phyloP scores from a whole-genome alignment of 1,284 basidiomycete genomes.

The Cryptococcus sp. region DNA sequence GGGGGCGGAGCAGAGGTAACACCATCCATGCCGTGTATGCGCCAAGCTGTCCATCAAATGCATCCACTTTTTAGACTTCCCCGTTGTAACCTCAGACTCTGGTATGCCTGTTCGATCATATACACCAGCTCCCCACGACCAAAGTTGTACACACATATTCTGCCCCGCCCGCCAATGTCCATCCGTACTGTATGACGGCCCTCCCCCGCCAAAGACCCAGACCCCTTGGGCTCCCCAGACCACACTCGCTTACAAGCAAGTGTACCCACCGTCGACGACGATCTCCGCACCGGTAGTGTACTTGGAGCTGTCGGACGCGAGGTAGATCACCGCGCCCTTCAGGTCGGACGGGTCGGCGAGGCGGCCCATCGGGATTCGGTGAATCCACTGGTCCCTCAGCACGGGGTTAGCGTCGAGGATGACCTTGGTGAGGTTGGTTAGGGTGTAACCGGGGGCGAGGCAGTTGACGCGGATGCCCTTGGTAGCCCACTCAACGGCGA shows the following conservation, averaged over 20 bases:
- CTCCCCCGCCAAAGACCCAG: background rate
- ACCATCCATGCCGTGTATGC: too few species aligned
- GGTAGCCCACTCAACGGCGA: slow-evolving; percentile 58
- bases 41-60: background rate
- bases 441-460: slow-evolving; percentile 66
- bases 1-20: too few species aligned
- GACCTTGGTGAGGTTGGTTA: slow-evolving; percentile 78
- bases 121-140: background rate
- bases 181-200: background rate
- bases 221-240: background rate
- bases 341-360: slow-evolving; percentile 19
- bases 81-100: background rate
- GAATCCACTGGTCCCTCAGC: slow-evolving; percentile 79
- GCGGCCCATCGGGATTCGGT: slow-evolving; percentile 74
- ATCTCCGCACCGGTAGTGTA: slow-evolving; percentile 45
- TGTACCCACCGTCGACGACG: slow-evolving; percentile 30
- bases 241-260: slow-evolving; percentile 21
- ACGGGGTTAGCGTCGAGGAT: slow-evolving; percentile 69
- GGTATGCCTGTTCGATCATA: background rate
- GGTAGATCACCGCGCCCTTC: slow-evolving; percentile 52
- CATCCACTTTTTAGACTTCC: background rate
- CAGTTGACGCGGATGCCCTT: slow-evolving; percentile 55
- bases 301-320: slow-evolving; percentile 45
- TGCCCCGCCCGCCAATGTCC: background rate
- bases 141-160: background rate